Base-by-base conservation (phyloP, 805 yeast species). In the Lipomyces starkeyi region DNA sequence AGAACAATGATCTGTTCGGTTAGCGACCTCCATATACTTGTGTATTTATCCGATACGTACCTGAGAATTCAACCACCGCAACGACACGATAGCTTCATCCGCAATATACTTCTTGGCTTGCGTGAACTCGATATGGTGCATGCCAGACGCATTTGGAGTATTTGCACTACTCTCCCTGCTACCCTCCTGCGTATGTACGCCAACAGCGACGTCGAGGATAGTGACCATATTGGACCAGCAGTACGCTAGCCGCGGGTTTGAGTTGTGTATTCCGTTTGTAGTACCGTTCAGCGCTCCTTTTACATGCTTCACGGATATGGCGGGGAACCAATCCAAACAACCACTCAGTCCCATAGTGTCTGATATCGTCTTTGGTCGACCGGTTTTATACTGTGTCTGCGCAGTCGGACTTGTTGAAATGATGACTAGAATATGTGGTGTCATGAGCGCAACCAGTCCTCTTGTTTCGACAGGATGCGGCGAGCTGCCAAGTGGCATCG, bases 181-280 rank as follows among this genome's bases (percentile, higher is more conserved):
- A 29, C 52, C 49, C 27, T 22, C 32, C 37, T 22, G 29, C 9
- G 55, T 59, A 37, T 32, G 52, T 3, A 22, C 58, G 37, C 47
- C 54, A 13, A 57, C 60, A 11, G 67, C 58, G 8, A 88, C 76
- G 64, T 88, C 89, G 8, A 88, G 71, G 1, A 91, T 74, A 0
- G 87, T 86, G 63, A 91, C 73, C 7, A 82, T 80, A 67, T 87
- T 86, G n/a, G 86, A 81, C 90, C 92, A 90, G 52, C 90, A 82
- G 71, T 88, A 90, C 0, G 90, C 93, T 55, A 91, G 76, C 67
- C 83, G 78, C 0, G 91, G 85, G 0, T 69, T 69, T 78, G 73
- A 74, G 72, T 73, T 75, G 55, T 64, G 25, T 47, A 73, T 54
- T 3, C 61, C 65, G 22, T 54, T 29, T 27, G 69, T 37, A 5